phyloP scores from a whole-genome alignment of 2,329 filamentous ascomycete genomes.

The Arachnopeziza araneosa region DNA sequence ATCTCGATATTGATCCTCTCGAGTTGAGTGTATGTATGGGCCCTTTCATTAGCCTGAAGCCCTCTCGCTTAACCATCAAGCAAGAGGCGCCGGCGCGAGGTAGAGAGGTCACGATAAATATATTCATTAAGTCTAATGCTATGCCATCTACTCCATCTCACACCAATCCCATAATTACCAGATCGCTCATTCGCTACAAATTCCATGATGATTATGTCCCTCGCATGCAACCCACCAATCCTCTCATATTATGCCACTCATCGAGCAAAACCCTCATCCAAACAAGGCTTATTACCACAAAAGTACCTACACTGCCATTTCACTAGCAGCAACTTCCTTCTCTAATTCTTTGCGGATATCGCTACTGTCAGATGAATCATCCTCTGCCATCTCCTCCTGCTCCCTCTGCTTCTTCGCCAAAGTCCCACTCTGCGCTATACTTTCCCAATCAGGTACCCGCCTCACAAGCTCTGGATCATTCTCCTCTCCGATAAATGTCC shows the following conservation, averaged over 20 bases:
- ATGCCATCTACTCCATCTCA: conserved; percentile 2
- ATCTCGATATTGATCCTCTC: too few relatives aligned
- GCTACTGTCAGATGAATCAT: neutral
- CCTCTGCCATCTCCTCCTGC: neutral
- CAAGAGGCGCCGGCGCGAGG: neutral
- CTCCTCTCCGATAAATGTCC: conserved; percentile 74
- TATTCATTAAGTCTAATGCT: conserved; percentile 7
- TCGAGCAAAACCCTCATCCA: neutral
- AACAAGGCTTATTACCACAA: neutral
- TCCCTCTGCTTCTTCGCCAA: neutral
- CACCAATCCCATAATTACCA: neutral
- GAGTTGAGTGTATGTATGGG: neutral
- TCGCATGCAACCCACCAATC: neutral
- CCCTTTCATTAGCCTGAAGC: neutral
- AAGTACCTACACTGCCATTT: neutral
- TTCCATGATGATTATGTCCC: neutral
- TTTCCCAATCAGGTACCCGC: conserved; percentile 29
- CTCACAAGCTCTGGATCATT: conserved; percentile 28
- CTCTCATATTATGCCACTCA: neutral
- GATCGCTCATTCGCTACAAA: neutral
- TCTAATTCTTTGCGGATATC: neutral
- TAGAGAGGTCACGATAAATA: neutral
- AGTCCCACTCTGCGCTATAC: conserved; percentile 22
- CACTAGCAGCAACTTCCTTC: neutral
- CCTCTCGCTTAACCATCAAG: neutral